phyloP scores from a whole-genome alignment of 2,329 filamentous ascomycete species.

The Ophiognomonia clavigignenti-juglandacearum region DNA sequence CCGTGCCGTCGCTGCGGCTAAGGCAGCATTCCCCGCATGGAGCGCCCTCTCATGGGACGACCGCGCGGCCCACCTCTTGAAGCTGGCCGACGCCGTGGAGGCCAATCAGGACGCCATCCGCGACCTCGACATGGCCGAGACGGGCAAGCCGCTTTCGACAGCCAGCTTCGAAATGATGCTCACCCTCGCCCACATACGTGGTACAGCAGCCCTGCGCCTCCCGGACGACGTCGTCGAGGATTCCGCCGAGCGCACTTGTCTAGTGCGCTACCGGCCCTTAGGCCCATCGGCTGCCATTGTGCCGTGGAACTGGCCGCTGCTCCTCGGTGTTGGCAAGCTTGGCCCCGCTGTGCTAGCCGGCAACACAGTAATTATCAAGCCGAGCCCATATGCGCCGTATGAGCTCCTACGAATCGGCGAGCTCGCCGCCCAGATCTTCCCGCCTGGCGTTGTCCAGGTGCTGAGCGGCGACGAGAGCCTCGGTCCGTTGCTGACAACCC shows the following conservation, averaged over 20 bases:
- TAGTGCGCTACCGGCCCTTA: constrained; percentile 23
- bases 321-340: constrained; percentile 37
- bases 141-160: constrained; percentile 15
- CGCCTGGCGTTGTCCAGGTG: constrained; percentile 57
- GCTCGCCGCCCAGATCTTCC: constrained; percentile 52
- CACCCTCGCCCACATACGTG: constrained; percentile 10
- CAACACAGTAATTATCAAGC: constrained; percentile 46
- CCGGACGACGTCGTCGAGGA: constrained; percentile 16
- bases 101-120: too few relatives aligned
- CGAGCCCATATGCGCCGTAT: constrained; percentile 55
- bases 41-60: constrained; percentile 13
- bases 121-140: too few relatives aligned
- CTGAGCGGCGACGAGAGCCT: constrained; percentile 57
- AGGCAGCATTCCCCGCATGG: constrained; percentile 43
- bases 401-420: constrained; percentile 55
- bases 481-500: constrained; percentile 53
- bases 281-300: constrained; percentile 42
- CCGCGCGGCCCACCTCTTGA: constrained; percentile 5
- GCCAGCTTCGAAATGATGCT: constrained; percentile 15
- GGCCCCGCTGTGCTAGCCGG: constrained; percentile 52
- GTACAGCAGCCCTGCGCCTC: constrained; percentile 11
- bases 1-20: constrained; percentile 39
- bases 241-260: constrained; percentile 2
- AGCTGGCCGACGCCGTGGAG: constrained; percentile 13
- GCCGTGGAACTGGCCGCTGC: constrained; percentile 39